Percentiles rank a stretch among this genome's conserved stretches.
These are phyloP conservation scores for Talaromyces funiculosus DNA, from an alignment of 2,329 filamentous ascomycete genomes.

Conservation along the genomic window DNA sequence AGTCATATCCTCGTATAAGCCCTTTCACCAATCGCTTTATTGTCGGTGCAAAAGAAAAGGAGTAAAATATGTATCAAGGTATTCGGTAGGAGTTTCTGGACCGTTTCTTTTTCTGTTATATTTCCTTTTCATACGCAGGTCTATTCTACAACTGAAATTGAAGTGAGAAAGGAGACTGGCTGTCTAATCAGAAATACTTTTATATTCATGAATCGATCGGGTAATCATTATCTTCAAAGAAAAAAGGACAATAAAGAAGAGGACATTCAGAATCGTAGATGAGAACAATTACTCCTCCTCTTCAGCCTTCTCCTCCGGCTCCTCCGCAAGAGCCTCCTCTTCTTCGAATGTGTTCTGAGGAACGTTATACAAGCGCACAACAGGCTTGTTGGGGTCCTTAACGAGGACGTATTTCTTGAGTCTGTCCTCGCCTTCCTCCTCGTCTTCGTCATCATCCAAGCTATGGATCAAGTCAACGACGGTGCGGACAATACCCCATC, in stretches of 20 bases:
- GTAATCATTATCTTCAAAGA: conserved; percentile 1
- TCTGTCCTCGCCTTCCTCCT: conserved; percentile 28
- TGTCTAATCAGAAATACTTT: conserved; percentile 7
- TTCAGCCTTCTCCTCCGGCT: conserved; percentile 52
- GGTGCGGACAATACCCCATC: conserved; percentile 97
- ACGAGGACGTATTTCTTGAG: conserved; percentile 51
- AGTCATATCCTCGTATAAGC: background rate
- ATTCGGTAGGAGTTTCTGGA: too few relatives aligned
- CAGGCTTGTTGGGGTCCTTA: conserved; percentile 94
- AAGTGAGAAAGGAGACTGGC: background rate
- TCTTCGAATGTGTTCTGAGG: conserved; percentile 86
- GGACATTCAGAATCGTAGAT: background rate
- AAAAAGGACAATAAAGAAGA: background rate
- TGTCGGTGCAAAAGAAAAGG: background rate
- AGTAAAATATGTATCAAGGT: too few relatives aligned
- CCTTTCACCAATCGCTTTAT: background rate
- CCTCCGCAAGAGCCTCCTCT: conserved; percentile 58
- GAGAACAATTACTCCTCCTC: conserved; percentile 44
- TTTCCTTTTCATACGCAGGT: too few relatives aligned
- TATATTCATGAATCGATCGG: conserved; percentile 6
- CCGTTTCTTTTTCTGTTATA: too few relatives aligned
- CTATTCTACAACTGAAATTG: too few relatives aligned
- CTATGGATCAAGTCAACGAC: conserved; percentile 73
- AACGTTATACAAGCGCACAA: conserved; percentile 88
- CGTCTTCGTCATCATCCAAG: conserved; percentile 33